Base-by-base conservation (phyloP, 495 filamentous ascomycete genomes). In the Darksidea phi region DNA sequence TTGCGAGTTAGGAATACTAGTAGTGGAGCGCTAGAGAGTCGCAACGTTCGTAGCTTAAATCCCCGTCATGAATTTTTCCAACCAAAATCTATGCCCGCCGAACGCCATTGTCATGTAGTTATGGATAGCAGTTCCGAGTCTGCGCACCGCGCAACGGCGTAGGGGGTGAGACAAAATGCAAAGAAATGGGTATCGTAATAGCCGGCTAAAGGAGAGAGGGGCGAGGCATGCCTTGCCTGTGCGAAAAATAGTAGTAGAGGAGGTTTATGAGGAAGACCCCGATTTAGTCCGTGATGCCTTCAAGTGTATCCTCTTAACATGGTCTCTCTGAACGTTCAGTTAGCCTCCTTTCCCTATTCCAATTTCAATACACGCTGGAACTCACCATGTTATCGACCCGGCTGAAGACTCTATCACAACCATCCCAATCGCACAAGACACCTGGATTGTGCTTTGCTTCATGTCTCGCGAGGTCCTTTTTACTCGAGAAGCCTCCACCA, bases 361-460 rank as follows among this genome's bases (percentile, higher is more conserved):
- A 13, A 5, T 26, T 50, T 45, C 5, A 70, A 63, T 23, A 54
- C 11, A 17, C 3, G 6, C 6, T 28, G 6, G 41, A 54, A 55
- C 73, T 47, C 59, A 76, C 73, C 84, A 87, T 87, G 65, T 87
- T 87, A 57, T 87, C 84, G 11, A 84, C 78, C 23, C 84, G 73
- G 70, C 82, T 85, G 61, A 87, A 87, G 8, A 86, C 74, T 49
- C 82, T 70, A 13, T 76, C 78, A 64, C 84, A 87, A 2, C 77
- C 81, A 21, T 76, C 73, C 78, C 79, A 84, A 54, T 84, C 78
- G 64, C 84, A 87, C 1, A 73, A 54, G 25, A 87, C 76, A 11
- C 74, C 77, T 0, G 84, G 84, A 45, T 84, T 84, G 68, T 87
- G 84, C 59, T 81, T 84, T 18, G 84, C 83, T 65, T 85, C 84